phyloP scores from a whole-genome alignment of 306 rosid genomes.

The Vicia sativa region DNA sequence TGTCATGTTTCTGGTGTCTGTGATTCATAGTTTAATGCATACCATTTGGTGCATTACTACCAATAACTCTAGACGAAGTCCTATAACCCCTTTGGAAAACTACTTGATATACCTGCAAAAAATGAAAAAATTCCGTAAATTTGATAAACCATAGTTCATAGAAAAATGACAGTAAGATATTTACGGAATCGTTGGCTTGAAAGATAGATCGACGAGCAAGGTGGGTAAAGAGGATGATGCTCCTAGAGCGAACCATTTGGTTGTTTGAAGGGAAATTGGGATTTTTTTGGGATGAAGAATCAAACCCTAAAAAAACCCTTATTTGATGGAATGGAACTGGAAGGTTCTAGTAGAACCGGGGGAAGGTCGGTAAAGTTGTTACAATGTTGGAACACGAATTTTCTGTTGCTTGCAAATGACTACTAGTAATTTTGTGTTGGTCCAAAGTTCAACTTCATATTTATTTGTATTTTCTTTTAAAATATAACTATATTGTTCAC shows the following conservation, averaged over 20 bases:
- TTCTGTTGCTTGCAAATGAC: too few species aligned
- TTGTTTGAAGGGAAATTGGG: slow-evolving; percentile 9
- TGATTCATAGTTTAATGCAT: not conserved
- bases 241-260: slow-evolving; percentile 80
- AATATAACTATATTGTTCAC: too few species aligned
- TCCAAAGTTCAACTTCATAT: too few species aligned
- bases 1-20: too few species aligned
- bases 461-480: too few species aligned
- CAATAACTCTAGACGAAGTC: slow-evolving; percentile 44
- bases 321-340: slow-evolving; percentile 5
- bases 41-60: slow-evolving; percentile 55
- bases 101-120: slow-evolving; percentile 55
- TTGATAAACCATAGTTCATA: slow-evolving; percentile 3
- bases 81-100: slow-evolving; percentile 49
- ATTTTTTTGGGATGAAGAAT: slow-evolving; percentile 19
- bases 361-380: not conserved
- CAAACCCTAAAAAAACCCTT: slow-evolving; percentile 75
- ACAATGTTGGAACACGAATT: not conserved
- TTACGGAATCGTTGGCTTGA: slow-evolving; percentile 41
- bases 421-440: too few species aligned
- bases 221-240: slow-evolving; percentile 53
- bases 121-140: not conserved
- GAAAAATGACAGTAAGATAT: not conserved
- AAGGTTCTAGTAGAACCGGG: slow-evolving; percentile 28
- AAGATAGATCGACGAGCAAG: slow-evolving; percentile 60